phyloP scores from a whole-genome alignment of 2,329 filamentous ascomycete species.

The Chaetomiaceae sp. region DNA sequence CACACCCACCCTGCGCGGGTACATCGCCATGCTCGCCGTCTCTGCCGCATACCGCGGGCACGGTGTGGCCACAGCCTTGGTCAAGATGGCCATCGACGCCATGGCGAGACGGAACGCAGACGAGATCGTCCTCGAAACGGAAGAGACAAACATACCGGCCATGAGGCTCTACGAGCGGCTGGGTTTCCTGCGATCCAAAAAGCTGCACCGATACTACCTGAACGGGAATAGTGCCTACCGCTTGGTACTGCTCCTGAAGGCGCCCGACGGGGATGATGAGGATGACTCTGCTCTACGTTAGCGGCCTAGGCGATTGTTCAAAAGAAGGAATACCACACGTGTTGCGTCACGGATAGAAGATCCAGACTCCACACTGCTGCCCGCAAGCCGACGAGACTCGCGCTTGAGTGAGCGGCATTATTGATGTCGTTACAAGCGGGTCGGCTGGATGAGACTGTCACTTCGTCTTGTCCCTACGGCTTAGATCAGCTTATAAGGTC shows the following conservation, averaged over 20 bases:
- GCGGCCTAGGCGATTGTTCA: not conserved
- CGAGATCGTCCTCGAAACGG: constrained; percentile 93
- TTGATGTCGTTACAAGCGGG: no score
- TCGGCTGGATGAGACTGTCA: no score
- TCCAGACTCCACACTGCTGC: no score
- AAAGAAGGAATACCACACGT: no score
- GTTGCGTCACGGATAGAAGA: no score
- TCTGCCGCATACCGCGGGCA: constrained; percentile 71
- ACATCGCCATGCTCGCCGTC: constrained; percentile 98
- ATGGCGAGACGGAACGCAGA: constrained; percentile 83
- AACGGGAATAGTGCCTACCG: constrained; percentile 95
- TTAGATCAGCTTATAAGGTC: no score
- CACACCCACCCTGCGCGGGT: constrained; percentile 68
- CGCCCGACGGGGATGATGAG: constrained; percentile 39
- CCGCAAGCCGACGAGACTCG: no score
- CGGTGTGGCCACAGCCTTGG: constrained; percentile 83
- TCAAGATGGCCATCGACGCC: constrained; percentile 83
- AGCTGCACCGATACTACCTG: constrained; percentile 89
- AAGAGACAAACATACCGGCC: constrained; percentile 84
- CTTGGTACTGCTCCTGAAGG: constrained; percentile 73
- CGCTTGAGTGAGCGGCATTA: no score
- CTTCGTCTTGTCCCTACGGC: no score
- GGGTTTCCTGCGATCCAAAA: constrained; percentile 88
- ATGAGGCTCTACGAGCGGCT: constrained; percentile 90
- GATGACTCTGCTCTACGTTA: constrained; percentile 16